These are phyloP conservation scores for Albophoma yamanashiensis DNA, from an alignment of 2,329 filamentous ascomycete genomes.

Conservation along the genomic window DNA sequence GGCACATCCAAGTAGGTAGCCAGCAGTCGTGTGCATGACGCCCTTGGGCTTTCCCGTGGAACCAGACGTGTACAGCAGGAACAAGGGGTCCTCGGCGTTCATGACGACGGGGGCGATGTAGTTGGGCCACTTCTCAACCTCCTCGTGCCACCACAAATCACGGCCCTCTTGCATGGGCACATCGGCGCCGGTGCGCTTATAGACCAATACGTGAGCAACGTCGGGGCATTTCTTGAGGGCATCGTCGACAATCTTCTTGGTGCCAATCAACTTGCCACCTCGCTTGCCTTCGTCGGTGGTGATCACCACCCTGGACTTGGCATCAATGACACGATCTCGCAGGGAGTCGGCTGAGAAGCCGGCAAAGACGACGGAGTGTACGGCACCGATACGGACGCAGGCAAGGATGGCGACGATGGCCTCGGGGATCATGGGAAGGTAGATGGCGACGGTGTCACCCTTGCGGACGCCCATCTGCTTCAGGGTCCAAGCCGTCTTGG, in stretches of 20 bases:
- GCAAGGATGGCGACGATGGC: constrained; percentile 86
- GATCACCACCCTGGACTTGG: constrained; percentile 84
- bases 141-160: constrained; percentile 98
- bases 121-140: constrained; percentile 89
- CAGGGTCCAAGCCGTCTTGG: constrained; percentile 72
- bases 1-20: constrained; percentile 89
- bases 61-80: constrained; percentile 95
- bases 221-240: constrained; percentile 92
- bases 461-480: constrained; percentile 95
- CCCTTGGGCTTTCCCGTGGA: constrained; percentile 99
- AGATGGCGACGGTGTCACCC: constrained; percentile 94
- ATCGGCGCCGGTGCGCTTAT: constrained; percentile 88
- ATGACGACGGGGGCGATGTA: constrained; percentile 86
- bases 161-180: constrained; percentile 83
- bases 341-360: constrained; percentile 96
- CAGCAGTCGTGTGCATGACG: constrained; percentile 93
- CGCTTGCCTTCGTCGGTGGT: constrained; percentile 97
- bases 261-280: constrained; percentile 92
- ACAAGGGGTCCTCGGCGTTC: constrained; percentile 90
- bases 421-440: constrained; percentile 98
- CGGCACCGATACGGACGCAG: constrained; percentile 81
- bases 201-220: constrained; percentile 78
- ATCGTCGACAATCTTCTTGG: constrained; percentile 98
- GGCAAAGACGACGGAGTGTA: constrained; percentile 96
- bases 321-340: constrained; percentile 88